Evolutionary conservation across 805 yeast species (phyloP).

Genomic region (Teunomyces barrocoloradensis): DNA sequence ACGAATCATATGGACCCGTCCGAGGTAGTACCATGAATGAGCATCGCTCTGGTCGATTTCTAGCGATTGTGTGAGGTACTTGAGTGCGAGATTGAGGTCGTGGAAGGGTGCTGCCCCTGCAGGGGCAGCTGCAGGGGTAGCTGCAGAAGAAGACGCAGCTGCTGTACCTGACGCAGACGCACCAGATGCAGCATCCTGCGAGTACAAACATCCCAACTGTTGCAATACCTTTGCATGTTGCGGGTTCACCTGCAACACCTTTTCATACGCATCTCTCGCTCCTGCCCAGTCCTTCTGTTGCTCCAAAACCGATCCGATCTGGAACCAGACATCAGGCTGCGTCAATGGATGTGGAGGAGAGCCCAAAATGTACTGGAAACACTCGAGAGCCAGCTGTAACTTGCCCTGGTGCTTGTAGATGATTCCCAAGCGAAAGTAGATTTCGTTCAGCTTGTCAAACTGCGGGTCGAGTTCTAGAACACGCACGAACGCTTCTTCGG

Average conservation of each 20-base stretch:
- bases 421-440: conserved; percentile 93
- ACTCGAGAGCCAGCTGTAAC: conserved; percentile 82
- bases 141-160: conserved; percentile 16
- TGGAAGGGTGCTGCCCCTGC: conserved; percentile 46
- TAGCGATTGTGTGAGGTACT: conserved; percentile 78
- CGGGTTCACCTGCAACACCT: conserved; percentile 85
- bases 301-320: conserved; percentile 93
- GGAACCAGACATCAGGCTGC: conserved; percentile 98
- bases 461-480: conserved; percentile 94
- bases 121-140: conserved; percentile 15
- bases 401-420: conserved; percentile 94
- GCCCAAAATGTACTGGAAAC: conserved; percentile 86
- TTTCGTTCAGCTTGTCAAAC: conserved; percentile 94
- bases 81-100: conserved; percentile 80
- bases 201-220: conserved; percentile 92
- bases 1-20: conserved; percentile 95
- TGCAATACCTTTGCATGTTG: conserved; percentile 95
- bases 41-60: conserved; percentile 91
- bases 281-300: conserved; percentile 88
- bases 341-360: conserved; percentile 95
- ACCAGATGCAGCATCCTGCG: conserved; percentile 45
- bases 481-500: conserved; percentile 97
- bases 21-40: conserved; percentile 95
- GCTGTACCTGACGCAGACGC: neutral
- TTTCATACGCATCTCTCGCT: conserved; percentile 93